A percentile compares a stretch with the other conserved stretches of the same genome.
Conservation (phyloP, 345 rosid species). For the Linum trigynum region DNA sequence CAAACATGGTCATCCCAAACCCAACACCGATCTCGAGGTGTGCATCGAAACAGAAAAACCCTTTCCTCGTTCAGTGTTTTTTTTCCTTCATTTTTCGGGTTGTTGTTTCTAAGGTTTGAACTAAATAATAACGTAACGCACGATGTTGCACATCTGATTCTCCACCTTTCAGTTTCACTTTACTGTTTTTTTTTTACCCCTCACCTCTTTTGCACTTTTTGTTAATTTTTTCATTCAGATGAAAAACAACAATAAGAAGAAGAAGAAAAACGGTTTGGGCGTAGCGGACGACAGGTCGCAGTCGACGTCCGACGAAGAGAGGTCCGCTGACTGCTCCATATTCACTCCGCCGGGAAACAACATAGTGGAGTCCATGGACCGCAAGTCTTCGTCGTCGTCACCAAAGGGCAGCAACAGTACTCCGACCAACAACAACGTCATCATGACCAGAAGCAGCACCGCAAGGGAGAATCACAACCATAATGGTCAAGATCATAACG, state of each 20-base stretch:
- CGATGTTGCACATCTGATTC: too few relatives aligned
- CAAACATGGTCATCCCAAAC: background rate
- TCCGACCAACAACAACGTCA: background rate
- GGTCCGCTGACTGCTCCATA: background rate
- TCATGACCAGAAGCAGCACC: background rate
- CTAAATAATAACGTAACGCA: background rate
- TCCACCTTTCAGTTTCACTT: background rate
- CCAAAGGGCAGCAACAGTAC: background rate
- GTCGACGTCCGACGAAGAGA: slow-evolving; percentile 2
- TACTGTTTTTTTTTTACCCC: background rate
- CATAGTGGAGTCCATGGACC: slow-evolving; percentile 17
- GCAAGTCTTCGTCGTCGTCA: background rate
- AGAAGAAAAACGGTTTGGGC: background rate
- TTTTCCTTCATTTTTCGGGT: background rate
- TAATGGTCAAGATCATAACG: background rate
- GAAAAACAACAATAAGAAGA: background rate
- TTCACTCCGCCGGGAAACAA: background rate
- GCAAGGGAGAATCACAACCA: background rate
- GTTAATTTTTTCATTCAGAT: slow-evolving; percentile 3
- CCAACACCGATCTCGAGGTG: background rate
- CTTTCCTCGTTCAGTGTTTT: background rate
- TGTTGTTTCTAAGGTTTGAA: too few relatives aligned
- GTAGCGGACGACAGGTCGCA: background rate
- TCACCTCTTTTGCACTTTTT: background rate
- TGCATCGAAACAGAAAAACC: background rate